Base-by-base conservation (phyloP, 495 filamentous ascomycete species). In the Venustampulla echinocandica region DNA sequence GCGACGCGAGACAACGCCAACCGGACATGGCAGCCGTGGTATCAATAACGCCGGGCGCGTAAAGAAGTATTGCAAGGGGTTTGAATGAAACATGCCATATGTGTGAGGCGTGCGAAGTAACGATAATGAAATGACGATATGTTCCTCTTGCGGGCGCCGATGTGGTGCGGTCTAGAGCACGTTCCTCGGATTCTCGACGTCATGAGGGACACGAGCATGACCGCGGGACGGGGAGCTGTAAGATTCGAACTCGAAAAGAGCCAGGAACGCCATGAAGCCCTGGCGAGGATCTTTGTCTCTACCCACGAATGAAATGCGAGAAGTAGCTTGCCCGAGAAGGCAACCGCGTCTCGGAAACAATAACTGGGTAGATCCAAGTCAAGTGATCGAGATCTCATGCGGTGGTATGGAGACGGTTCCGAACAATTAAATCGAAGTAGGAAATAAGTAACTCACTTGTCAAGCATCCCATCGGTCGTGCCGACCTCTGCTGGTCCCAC, bases 401-500 rank as follows among this genome's bases (percentile, higher is more conserved):
- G 77, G 74, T 50, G 55, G 62, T 54, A 59, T 49, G 38, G 54
- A 20, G 23, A 14, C 24, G 14, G 15, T 42, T 36, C 45, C 46
- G 50, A 41, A 51, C 56, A 45, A 54, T 55, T 60, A 54, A 42
- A 57, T 51, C 54, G 43, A 49, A 49, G 64, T 49, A 53, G 42
- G 41, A 55, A 61, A 35, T 30, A 44, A 54, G 54, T 32, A 39
- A 56, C 89, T 82, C 79, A 96, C 89, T 86, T 90, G 75, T 96
- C 87, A 64, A 95, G 69, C 54, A 79, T 72, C 46, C 87, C 81
- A 63, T 89, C 75, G 7, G 82, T 77, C 60, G 72, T 71, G 63
- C 84, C 87, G 28, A 94, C 61, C 64, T 66, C 71, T 55, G 87
- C 82, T 52, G 85, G 84, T 30, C 87, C 84, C 54, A 67, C 68